Evolutionary conservation across 371 early-diverging fungal genomes (phyloP), one percentile per base, ranked within the genome.

Genomic region (Nematocida major): DNA sequence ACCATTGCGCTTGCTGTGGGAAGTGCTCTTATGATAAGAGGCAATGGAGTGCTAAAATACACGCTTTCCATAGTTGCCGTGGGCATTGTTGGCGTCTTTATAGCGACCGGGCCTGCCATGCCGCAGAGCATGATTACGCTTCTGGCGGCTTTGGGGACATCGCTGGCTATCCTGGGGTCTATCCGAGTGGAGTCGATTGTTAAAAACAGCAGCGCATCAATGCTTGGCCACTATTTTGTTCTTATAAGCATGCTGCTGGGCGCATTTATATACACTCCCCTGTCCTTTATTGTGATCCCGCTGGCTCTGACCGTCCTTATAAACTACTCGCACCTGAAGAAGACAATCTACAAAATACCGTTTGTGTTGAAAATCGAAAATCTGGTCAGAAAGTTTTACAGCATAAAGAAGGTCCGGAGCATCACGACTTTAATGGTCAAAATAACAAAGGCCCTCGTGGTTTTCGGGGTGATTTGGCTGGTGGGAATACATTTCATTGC

Each of bases 131-230:
- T 48, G 0, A 9, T 20, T 22, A 32, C 22, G 28, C 22, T 61
- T 54, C 4, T 69, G 13, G 36, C n/a, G 7, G 54, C 61, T 24
- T n/a, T 62, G n/a, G 70, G 48, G 26, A 62, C 61, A n/a, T 26
- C 59, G 0, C 0, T 69, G 0, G 20, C 28, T 2, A 39, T 69
- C 20, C 28, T 69, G 3, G 70, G 70, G 26, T 59, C 59, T 15
- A 30, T 69, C 15, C 34, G 70, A 15, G n/a, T 69, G 26, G 70
- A 69, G 24, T n/a, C 48, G 22, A 57, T 69, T 22, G 28, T 69
- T 18, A 40, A 66, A 47, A 43, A 69, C 15, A 4, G 20, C 11
- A 24, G 30, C 26, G 11, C 11, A 7, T 34, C 36, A 5, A 61
- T 47, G 59, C 45, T 26, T 42, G 48, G 20, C 15, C 62, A 69